These are phyloP conservation scores for Pichia sp. DNA, from an alignment of 1,139 yeast genomes.

Conservation along the genomic window DNA sequence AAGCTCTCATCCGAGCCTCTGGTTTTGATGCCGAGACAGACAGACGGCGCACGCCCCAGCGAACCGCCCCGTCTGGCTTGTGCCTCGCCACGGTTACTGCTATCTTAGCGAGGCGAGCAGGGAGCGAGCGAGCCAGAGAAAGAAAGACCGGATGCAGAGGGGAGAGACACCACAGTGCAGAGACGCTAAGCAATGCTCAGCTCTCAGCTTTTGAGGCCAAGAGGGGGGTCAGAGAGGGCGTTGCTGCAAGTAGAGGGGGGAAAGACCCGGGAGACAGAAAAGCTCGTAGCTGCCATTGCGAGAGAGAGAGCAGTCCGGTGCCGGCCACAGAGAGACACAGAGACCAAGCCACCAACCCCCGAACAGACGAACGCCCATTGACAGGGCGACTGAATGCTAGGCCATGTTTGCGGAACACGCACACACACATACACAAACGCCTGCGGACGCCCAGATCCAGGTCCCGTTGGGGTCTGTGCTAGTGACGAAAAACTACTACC, in stretches of 20 bases:
- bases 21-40: background rate
- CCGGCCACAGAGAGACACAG: too few relatives aligned
- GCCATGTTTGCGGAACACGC: background rate
- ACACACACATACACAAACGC: background rate
- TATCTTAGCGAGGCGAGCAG: background rate
- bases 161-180: too few relatives aligned
- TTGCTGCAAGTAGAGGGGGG: too few relatives aligned
- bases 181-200: too few relatives aligned
- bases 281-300: too few relatives aligned
- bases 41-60: background rate
- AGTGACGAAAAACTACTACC: constrained; percentile 46
- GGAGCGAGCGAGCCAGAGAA: background rate
- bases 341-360: too few relatives aligned
- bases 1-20: background rate
- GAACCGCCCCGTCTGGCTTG: background rate
- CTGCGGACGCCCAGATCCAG: background rate
- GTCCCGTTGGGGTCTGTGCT: constrained; percentile 43
- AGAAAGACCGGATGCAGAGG: background rate
- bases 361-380: too few relatives aligned
- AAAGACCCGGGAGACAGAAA: too few relatives aligned
- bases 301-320: too few relatives aligned
- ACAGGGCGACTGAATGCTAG: too few relatives aligned
- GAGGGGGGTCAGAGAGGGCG: too few relatives aligned
- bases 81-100: background rate
- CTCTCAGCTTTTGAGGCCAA: too few relatives aligned